Evolutionary conservation across 2,329 filamentous ascomycete species (phyloP), one percentile per base, ranked within the genome.

Genomic region (Aspergillaceae sp.): DNA sequence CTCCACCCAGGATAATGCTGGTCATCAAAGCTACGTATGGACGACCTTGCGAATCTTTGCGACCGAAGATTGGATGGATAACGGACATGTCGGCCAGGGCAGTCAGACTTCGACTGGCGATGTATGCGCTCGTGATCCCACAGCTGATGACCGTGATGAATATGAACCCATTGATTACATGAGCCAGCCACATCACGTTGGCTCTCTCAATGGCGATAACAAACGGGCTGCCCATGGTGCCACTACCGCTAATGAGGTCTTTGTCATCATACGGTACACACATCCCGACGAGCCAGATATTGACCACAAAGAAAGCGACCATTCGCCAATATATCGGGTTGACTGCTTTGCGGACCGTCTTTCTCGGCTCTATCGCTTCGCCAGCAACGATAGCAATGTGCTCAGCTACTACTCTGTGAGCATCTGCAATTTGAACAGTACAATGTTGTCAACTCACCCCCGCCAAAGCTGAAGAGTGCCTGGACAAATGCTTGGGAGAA

Each of bases 211-310:
- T 50, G 4, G 57, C 56, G 29, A 63, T 62, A 5, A 63, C 58
- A 30, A 64, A 64, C 0, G 61, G 60, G n/a, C 57, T 59, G 4
- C 59, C 59, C 4, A 64, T 45, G 1, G 62, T 64, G 8, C 62
- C 62, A 8, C 50, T 53, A 2, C 51, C 54, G 29, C 51, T 62
- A 29, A 58, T 47, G n/a, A 65, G 56, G 33, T 62, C 44, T 0
- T 38, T 37, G 32, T 65, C 62, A 40, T 63, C 35, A 11, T 49
- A 62, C 4, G 61, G 60, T 2, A 65, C 58, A 32, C 59, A 63
- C 61, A 65, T 63, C 4, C 62, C 63, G 6, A 66, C 61, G 0
- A 65, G 56, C 62, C 62, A 65, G 43, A 66, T 62, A 35, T 63
- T 63, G 5, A 64, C 51, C 9, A 65, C 56, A 42, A 64, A 65